Percentiles rank a stretch among this genome's conserved stretches.
Evolutionary conservation across 1,139 yeast genomes (phyloP).

Genomic region (Candida sojae): DNA sequence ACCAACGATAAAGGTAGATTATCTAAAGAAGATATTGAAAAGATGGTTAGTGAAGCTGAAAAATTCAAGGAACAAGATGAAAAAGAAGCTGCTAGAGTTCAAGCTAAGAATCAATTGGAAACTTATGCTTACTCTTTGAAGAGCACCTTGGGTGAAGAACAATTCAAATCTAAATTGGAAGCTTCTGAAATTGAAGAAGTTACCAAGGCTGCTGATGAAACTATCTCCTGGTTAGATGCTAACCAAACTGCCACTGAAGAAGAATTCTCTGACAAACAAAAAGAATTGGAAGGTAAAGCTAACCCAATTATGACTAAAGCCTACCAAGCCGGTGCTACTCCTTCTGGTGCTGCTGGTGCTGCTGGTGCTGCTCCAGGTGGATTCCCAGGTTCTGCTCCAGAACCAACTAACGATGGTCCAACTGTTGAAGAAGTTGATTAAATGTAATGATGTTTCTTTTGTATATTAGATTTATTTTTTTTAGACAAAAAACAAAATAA

Average conservation of each 20-base stretch:
- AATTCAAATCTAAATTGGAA: constrained; percentile 79
- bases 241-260: constrained; percentile 87
- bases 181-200: constrained; percentile 79
- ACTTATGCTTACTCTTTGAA: constrained; percentile 88
- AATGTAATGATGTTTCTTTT: constrained; percentile 16
- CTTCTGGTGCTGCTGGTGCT: constrained; percentile 53
- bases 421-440: constrained; percentile 95
- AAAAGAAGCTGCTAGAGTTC: constrained; percentile 47
- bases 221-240: constrained; percentile 85
- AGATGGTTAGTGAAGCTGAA: constrained; percentile 54
- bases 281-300: constrained; percentile 91
- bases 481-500: not conserved
- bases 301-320: constrained; percentile 94
- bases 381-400: constrained; percentile 51
- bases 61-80: constrained; percentile 53
- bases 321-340: constrained; percentile 71
- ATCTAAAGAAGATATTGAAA: constrained; percentile 53
- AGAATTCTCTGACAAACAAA: constrained; percentile 85
- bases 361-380: constrained; percentile 69
- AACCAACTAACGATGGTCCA: constrained; percentile 79
- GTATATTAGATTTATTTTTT: not conserved
- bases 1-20: constrained; percentile 55
- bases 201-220: constrained; percentile 81
- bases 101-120: constrained; percentile 85
- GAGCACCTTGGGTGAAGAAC: constrained; percentile 78